A percentile compares a stretch with the other conserved stretches of the same genome.
phyloP scores from a whole-genome alignment of 106 monocot genomes.

The Triglochin maritima region DNA sequence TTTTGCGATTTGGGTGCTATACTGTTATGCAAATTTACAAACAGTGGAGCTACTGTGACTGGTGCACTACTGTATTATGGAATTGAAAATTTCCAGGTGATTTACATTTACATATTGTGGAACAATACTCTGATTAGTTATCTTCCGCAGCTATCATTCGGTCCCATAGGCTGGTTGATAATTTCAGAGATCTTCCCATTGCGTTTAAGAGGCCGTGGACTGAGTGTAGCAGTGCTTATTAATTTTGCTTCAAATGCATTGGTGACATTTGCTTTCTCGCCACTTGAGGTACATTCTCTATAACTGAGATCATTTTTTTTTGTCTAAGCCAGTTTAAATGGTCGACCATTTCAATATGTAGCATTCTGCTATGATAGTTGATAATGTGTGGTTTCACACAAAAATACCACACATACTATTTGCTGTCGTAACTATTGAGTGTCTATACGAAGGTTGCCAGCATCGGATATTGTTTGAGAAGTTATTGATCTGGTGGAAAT shows the following conservation, averaged over 20 bases:
- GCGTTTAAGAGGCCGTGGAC: constrained; percentile 65
- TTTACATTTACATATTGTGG: too few species aligned
- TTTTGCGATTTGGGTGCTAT: too few species aligned
- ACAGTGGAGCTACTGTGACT: too few species aligned
- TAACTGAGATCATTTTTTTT: neutral
- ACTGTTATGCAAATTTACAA: too few species aligned
- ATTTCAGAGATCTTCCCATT: constrained; percentile 96
- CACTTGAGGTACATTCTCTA: constrained; percentile 55
- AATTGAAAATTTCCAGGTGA: neutral
- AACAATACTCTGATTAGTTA: neutral
- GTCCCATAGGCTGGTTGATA: constrained; percentile 98
- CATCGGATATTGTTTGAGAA: too few species aligned
- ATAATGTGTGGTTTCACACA: too few species aligned
- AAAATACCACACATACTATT: too few species aligned
- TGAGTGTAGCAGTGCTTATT: constrained; percentile 83
- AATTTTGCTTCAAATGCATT: constrained; percentile 92
- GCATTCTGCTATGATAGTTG: too few species aligned
- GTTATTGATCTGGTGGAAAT: too few species aligned
- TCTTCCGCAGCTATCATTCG: constrained; percentile 86
- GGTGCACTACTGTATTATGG: neutral
- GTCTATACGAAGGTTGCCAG: too few species aligned
- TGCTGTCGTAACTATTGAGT: too few species aligned
- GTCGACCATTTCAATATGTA: neutral
- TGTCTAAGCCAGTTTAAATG: neutral
- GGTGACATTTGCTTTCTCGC: constrained; percentile 95